These are phyloP conservation scores for Colletotrichum theobromicola DNA, from an alignment of 2,329 filamentous ascomycete species.

Conservation along the genomic window DNA sequence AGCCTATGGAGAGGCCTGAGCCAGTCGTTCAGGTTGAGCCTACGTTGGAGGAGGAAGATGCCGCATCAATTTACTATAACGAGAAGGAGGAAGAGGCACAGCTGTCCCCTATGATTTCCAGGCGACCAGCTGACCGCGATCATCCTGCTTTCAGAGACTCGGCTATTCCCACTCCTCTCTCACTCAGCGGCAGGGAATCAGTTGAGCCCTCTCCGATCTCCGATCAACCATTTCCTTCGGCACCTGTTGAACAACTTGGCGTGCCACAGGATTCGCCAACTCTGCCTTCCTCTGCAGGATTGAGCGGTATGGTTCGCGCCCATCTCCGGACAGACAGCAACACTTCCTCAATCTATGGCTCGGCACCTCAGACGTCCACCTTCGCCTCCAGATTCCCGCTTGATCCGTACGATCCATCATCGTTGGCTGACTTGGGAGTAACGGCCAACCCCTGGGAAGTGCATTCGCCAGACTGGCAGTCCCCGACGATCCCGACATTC, in stretches of 20 bases:
- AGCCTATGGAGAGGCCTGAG: constrained; percentile 36
- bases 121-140: constrained; percentile 56
- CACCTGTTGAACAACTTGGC: constrained; percentile 24
- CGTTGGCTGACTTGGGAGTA: constrained; percentile 35
- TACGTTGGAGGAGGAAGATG: constrained; percentile 35
- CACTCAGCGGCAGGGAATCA: constrained; percentile 32
- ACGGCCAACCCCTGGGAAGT: constrained; percentile 52
- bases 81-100: constrained; percentile 43
- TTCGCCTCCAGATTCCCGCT: constrained; percentile 43
- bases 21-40: constrained; percentile 32
- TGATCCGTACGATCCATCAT: constrained; percentile 33
- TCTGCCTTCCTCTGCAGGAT: constrained; percentile 70
- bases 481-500: constrained; percentile 18
- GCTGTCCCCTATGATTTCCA: constrained; percentile 42
- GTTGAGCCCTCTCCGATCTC: constrained; percentile 33
- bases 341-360: constrained; percentile 78
- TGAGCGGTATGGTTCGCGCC: constrained; percentile 83
- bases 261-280: constrained; percentile 75
- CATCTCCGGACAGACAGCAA: constrained; percentile 85
- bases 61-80: constrained; percentile 46
- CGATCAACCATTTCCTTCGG: constrained; percentile 25
- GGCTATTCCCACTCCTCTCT: constrained; percentile 48
- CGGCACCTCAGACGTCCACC: constrained; percentile 41
- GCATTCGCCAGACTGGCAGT: constrained; percentile 24
- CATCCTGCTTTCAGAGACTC: constrained; percentile 60